Base-by-base conservation (phyloP, 805 yeast genomes). In the Pichia scutulata region DNA sequence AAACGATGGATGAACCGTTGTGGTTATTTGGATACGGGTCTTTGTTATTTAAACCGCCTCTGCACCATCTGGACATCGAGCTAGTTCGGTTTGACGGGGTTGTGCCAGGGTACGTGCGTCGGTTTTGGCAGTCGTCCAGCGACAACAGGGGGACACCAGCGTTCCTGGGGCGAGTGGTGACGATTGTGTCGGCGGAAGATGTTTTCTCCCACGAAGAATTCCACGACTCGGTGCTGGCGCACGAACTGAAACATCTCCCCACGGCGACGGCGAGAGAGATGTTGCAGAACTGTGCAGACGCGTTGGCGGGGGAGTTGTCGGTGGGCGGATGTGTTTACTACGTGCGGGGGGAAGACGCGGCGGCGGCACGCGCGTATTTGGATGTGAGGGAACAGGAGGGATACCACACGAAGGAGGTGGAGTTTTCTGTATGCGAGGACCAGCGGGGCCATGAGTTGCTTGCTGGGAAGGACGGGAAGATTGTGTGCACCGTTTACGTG, bases 401-500 rank as follows among this genome's bases (percentile, higher is more conserved):
- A 7, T 33, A 33, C 8, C 37, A n/a, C 19, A 33, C 37, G 2
- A 3, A n/a, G 37, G 37, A 33, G 8, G 19, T 33, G 5, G 37
- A 16, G 37, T 33, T 33, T n/a, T 33, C 19, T 3, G 37, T 33
- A 19, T 33, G 37, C 19, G 37, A 33, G 37, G 37, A 33, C 3
- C 37, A 33, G 37, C 37, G 8, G 6, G 37, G 37, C 10, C 37
- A 33, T 12, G 19, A 33, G 19, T n/a, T 33, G 37, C 10, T 33
- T 9, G 10, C 10, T 9, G 37, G 19, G 10, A 16, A 7, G 7
- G n/a, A n/a, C 4, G 37, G 37, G 3, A 33, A n/a, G 10, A 33
- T 33, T 7, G 37, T 33, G n/a, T 81, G 93, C 23, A 68, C 71
- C 24, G 88, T 88, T 0, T 90, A 90, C 63, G 86, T 90, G 21